Percentiles rank a stretch among this genome's conserved stretches.
Conservation (phyloP, 2,329 filamentous ascomycete species). For the Penicillium sclerotiorum region DNA sequence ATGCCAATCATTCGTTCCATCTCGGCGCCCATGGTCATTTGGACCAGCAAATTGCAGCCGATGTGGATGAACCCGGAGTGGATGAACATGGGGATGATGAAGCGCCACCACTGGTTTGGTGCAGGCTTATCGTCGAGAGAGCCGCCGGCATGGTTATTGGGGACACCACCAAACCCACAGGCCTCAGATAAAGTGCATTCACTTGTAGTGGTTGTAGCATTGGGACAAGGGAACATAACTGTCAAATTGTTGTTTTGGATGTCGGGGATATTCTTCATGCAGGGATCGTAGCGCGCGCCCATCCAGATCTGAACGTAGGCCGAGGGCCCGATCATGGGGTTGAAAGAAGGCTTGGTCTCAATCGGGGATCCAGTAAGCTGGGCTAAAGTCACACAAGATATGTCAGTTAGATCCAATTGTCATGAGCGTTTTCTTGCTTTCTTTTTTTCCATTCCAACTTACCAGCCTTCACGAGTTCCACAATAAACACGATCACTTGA, state of each 20-base stretch:
- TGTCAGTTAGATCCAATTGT: not conserved
- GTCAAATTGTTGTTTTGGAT: constrained; percentile 41
- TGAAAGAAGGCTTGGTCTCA: constrained; percentile 79
- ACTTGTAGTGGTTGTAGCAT: constrained; percentile 64
- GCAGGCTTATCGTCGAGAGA: constrained; percentile 59
- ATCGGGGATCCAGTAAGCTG: constrained; percentile 72
- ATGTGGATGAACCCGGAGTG: constrained; percentile 95
- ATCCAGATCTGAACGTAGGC: constrained; percentile 92
- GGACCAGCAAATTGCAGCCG: constrained; percentile 89
- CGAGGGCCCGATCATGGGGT: constrained; percentile 96
- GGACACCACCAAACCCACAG: constrained; percentile 80
- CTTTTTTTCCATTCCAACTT: too few species aligned
- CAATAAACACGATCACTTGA: constrained; percentile 85
- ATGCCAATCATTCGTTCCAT: constrained; percentile 91
- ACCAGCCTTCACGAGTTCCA: constrained; percentile 83
- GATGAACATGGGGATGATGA: constrained; percentile 93
- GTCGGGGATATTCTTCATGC: constrained; percentile 75
- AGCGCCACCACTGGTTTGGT: constrained; percentile 95
- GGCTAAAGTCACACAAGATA: constrained; percentile 49
- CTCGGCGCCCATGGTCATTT: constrained; percentile 85
- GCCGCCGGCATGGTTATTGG: constrained; percentile 60
- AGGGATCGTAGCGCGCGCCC: constrained; percentile 88
- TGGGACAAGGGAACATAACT: constrained; percentile 75
- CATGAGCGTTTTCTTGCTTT: too few species aligned
- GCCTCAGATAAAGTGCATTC: constrained; percentile 74